Evolutionary conservation across 2,329 filamentous ascomycete genomes (phyloP).

Genomic region (Alternaria viburni): DNA sequence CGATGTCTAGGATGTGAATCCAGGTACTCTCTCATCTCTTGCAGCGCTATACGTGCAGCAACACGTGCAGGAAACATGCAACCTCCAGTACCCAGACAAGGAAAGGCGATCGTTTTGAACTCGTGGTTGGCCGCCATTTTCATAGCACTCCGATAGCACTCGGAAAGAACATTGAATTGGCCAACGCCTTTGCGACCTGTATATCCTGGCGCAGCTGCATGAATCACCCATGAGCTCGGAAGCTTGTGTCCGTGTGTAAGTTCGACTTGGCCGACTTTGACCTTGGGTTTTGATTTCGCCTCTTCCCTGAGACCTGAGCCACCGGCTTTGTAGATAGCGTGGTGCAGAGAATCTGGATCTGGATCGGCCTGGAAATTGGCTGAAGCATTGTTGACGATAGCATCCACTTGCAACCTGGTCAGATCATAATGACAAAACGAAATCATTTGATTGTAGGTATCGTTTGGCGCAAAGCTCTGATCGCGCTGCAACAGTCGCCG

Average conservation of each 20-base stretch:
- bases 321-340: slow-evolving; percentile 35
- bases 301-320: slow-evolving; percentile 36
- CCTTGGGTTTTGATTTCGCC: slow-evolving; percentile 11
- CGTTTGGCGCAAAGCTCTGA: slow-evolving; percentile 38
- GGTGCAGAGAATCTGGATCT: slow-evolving; percentile 26
- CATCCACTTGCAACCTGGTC: slow-evolving; percentile 41
- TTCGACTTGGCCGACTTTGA: slow-evolving; percentile 30
- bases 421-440: slow-evolving; percentile 41
- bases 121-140: slow-evolving; percentile 24
- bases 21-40: slow-evolving; percentile 41
- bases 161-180: slow-evolving; percentile 36
- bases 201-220: slow-evolving; percentile 38
- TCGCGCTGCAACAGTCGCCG: slow-evolving; percentile 31
- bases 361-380: slow-evolving; percentile 15
- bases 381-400: slow-evolving; percentile 44
- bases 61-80: slow-evolving; percentile 38
- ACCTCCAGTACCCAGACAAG: slow-evolving; percentile 40
- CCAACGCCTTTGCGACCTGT: slow-evolving; percentile 20
- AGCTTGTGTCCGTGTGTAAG: slow-evolving; percentile 38
- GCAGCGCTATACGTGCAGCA: slow-evolving; percentile 42
- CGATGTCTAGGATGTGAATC: slow-evolving; percentile 26
- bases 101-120: slow-evolving; percentile 43
- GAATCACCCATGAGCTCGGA: slow-evolving; percentile 40
- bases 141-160: slow-evolving; percentile 41
- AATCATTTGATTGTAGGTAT: slow-evolving; percentile 38